A percentile compares a stretch with the other conserved stretches of the same genome.
Evolutionary conservation across 257 asterid species (phyloP).

Genomic region (Fraxinus americana): DNA sequence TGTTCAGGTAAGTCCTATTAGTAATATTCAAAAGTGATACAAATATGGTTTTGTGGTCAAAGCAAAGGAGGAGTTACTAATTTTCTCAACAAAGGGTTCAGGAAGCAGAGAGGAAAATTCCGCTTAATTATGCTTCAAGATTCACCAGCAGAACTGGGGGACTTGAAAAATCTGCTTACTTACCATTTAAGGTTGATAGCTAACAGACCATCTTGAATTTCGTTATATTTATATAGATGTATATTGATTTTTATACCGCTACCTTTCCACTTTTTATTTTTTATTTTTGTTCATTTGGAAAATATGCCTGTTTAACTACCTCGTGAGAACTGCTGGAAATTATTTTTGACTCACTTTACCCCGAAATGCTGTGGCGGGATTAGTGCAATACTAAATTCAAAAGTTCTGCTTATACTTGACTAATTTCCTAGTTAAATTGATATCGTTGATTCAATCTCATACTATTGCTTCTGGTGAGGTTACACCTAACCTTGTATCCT

Average conservation of each 20-base stretch:
- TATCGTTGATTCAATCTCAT: background rate
- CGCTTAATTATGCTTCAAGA: conserved; percentile 87
- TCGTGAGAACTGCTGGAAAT: background rate
- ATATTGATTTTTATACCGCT: background rate
- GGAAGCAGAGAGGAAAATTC: conserved; percentile 99
- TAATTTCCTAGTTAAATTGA: no score
- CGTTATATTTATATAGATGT: conserved; percentile 6
- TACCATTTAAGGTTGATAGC: conserved; percentile 82
- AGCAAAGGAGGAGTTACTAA: conserved; percentile 24
- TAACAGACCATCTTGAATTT: conserved; percentile 12
- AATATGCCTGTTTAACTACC: background rate
- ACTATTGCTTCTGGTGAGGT: background rate
- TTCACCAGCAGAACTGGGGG: conserved; percentile 70
- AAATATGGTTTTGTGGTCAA: background rate
- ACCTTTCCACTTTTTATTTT: background rate
- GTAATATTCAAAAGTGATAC: conserved; percentile 14
- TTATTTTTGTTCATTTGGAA: background rate
- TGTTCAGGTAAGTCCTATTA: conserved; percentile 67
- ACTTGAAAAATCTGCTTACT: conserved; percentile 83
- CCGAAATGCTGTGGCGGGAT: background rate
- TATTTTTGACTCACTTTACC: background rate
- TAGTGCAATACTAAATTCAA: background rate
- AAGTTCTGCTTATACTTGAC: background rate
- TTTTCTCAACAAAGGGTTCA: conserved; percentile 34
- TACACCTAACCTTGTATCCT: background rate